Conservation (phyloP, 2,329 filamentous ascomycete genomes). For the Xylaria hypoxylon region DNA sequence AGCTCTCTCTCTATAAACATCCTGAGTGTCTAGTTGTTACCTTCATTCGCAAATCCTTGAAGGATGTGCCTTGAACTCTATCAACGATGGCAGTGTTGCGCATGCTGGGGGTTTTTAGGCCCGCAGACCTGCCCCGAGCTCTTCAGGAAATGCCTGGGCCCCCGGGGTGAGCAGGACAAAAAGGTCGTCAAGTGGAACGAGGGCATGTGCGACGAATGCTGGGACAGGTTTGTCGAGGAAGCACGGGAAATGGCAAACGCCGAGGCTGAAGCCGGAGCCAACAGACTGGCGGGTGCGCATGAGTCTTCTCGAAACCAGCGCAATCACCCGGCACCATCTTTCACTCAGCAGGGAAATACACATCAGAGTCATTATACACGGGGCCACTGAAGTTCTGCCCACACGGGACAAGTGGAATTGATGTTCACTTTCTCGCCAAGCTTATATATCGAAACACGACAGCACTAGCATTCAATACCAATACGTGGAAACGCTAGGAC, state of each 20-base stretch:
- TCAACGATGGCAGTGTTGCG: slow-evolving; percentile 50
- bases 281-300: slow-evolving; percentile 35
- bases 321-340: slow-evolving; percentile 32
- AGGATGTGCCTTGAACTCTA: slow-evolving; percentile 52
- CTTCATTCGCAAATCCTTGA: background rate
- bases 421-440: background rate
- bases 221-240: slow-evolving; percentile 50
- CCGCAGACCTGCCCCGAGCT: slow-evolving; percentile 49
- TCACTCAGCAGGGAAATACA: slow-evolving; percentile 11
- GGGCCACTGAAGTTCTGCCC: background rate
- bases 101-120: slow-evolving; percentile 51
- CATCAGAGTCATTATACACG: background rate
- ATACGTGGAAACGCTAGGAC: background rate
- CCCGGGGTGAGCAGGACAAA: slow-evolving; percentile 51
- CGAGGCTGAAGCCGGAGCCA: slow-evolving; percentile 36
- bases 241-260: slow-evolving; percentile 50
- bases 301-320: slow-evolving; percentile 34
- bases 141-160: slow-evolving; percentile 51
- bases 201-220: slow-evolving; percentile 52
- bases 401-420: background rate
- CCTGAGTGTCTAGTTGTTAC: background rate
- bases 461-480: background rate
- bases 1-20: background rate
- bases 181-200: slow-evolving; percentile 50
- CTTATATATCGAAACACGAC: background rate